Evolutionary conservation across 352 stramenopile species (phyloP), one percentile per base, ranked within the genome.

Genomic region (Globisporangium paddicum): DNA sequence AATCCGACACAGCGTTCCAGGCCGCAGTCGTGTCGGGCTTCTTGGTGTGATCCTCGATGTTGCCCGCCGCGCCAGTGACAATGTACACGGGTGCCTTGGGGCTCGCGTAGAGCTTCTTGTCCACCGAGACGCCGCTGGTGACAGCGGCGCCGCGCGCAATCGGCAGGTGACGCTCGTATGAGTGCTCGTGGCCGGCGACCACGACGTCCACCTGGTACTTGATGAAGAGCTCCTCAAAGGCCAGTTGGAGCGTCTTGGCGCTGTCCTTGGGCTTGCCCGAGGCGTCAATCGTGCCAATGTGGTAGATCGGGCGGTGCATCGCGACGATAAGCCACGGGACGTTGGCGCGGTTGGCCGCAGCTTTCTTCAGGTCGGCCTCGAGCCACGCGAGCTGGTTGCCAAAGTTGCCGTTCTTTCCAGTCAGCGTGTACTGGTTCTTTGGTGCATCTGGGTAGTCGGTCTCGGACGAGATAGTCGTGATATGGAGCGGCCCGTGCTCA

Each of bases 391-490:
- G 57, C 48, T 87, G 77, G 64, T 83, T 59, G 25, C 72, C 72
- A 51, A 82, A 87, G 58, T 66, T 44, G 10, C 77, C 74, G 60
- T 83, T 32, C 28, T 32, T 32, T n/a, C n/a, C n/a, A n/a, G 55
- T 48, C 58, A 59, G 50, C 0, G 55, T 66, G n/a, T 65, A 48
- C 9, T 62, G 67, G 62, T 87, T 87, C 34, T 42, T 75, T 0
- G 76, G 76, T 1, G 70, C 70, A n/a, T 48, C 62, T 0, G 44
- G 47, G 58, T 81, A 88, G 50, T 90, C 74, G 0, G 78, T 93
- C 67, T 97, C 87, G 0, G 77, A 76, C 26, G 82, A 91, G 11
- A 97, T 75, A 9, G 79, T 72, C 2, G 84, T 89, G 53, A 95
- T 87, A 63, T 96, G 88, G 11, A 96, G 64, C 18, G 75, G 68